phyloP scores from a whole-genome alignment of 2,329 filamentous ascomycete genomes.

The Colletotrichum lentis region DNA sequence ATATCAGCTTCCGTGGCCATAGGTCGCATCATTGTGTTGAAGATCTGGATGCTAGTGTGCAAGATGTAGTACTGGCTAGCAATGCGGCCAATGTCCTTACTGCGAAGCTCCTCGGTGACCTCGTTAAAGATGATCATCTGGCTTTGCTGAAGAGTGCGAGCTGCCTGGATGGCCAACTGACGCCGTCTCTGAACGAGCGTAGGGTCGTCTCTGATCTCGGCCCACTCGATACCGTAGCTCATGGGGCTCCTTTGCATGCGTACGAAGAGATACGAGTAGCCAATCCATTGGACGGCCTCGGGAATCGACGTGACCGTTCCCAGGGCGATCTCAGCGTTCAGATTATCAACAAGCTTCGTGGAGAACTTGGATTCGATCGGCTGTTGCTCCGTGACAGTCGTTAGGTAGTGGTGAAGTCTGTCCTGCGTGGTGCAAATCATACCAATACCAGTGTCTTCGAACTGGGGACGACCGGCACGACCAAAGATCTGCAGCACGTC shows the following conservation, averaged over 20 bases:
- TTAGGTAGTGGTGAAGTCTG: slow-evolving; percentile 88
- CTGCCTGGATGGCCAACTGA: slow-evolving; percentile 87
- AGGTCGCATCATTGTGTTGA: slow-evolving; percentile 93
- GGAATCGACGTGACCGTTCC: slow-evolving; percentile 94
- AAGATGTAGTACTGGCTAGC: slow-evolving; percentile 97
- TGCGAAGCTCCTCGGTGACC: slow-evolving; percentile 86
- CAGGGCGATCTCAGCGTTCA: slow-evolving; percentile 93
- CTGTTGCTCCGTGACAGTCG: slow-evolving; percentile 92
- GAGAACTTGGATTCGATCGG: slow-evolving; percentile 98
- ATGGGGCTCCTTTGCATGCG: slow-evolving; percentile 93
- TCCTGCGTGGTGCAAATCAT: slow-evolving; percentile 98
- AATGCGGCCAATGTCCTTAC: slow-evolving; percentile 95
- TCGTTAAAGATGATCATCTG: slow-evolving; percentile 99
- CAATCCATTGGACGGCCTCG: slow-evolving; percentile 96
- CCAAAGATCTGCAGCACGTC: slow-evolving; percentile 98
- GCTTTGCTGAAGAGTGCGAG: slow-evolving; percentile 84
- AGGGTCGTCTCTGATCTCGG: slow-evolving; percentile 87
- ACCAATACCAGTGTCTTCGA: slow-evolving; percentile 95
- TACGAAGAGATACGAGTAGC: slow-evolving; percentile 97
- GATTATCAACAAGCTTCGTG: slow-evolving; percentile 90
- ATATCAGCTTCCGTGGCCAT: slow-evolving; percentile 89
- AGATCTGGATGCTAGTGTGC: slow-evolving; percentile 92
- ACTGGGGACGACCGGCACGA: slow-evolving; percentile 96
- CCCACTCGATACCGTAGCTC: slow-evolving; percentile 94
- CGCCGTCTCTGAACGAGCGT: slow-evolving; percentile 85